These are phyloP conservation scores for Candida patagonica DNA, from an alignment of 805 yeast genomes.

Conservation along the genomic window DNA sequence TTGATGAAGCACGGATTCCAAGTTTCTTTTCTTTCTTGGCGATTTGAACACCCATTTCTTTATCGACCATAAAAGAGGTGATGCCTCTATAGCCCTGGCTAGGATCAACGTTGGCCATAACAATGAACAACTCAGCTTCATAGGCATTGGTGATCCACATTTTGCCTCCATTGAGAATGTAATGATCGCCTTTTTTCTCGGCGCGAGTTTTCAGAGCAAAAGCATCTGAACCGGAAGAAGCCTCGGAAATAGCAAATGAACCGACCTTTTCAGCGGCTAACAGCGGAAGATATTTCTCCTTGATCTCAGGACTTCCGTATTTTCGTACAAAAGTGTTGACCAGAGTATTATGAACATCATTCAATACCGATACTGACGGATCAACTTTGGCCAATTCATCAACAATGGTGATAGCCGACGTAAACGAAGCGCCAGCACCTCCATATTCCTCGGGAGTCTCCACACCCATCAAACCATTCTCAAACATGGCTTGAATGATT, in stretches of 20 bases:
- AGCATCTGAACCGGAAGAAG: conserved; percentile 36
- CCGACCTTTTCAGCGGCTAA: conserved; percentile 31
- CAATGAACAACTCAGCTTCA: conserved; percentile 34
- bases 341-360: conserved; percentile 38
- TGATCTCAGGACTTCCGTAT: conserved; percentile 30
- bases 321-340: conserved; percentile 34
- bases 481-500: conserved; percentile 28
- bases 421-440: conserved; percentile 37
- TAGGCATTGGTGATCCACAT: conserved; percentile 40
- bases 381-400: conserved; percentile 38
- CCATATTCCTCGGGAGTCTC: conserved; percentile 39
- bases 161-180: conserved; percentile 33
- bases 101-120: conserved; percentile 35
- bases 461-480: conserved; percentile 36
- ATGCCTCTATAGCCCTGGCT: conserved; percentile 36
- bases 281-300: conserved; percentile 33
- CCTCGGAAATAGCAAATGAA: conserved; percentile 33
- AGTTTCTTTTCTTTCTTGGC: conserved; percentile 38
- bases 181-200: conserved; percentile 29
- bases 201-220: conserved; percentile 35
- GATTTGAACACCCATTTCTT: conserved; percentile 32
- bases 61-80: conserved; percentile 35
- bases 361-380: conserved; percentile 34
- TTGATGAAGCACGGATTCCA: conserved; percentile 36
- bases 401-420: conserved; percentile 36